Evolutionary conservation across 2,329 filamentous ascomycete genomes (phyloP), one percentile per base, ranked within the genome.

Genomic region (Claviceps sp.): DNA sequence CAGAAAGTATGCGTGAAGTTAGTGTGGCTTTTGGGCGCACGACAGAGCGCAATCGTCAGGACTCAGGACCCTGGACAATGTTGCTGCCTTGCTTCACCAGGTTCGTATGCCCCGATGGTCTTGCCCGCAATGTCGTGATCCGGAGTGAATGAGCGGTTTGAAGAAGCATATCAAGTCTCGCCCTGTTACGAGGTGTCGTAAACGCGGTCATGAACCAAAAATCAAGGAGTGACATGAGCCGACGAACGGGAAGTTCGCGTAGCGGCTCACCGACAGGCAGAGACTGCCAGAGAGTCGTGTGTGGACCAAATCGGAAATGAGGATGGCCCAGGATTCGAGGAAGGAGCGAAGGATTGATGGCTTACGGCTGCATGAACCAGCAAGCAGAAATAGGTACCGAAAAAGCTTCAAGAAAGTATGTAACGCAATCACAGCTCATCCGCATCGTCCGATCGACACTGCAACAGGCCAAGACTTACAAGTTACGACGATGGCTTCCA

Each of bases 331-430:
- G 30, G 30, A 34, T 11, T 34, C 9, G 30, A 34, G 30, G 40
- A 38, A 45, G 18, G 38, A 52, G 20, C 41, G 37, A 50, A 46
- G 37, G 51, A 52, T 44, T 37, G 51, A 50, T 24, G 34, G 38
- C 9, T 14, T 38, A 37, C n/a, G 22, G 14, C 6, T 30, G 42
- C 34, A 45, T 13, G 11, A 24, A 34, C 40, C n/a, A 18, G 34
- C 46, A 38, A 47, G 51, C 51, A 37, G n/a, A 42, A 13, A 18
- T 8, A 40, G 2, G 22, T 26, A 30, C 8, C 30, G 9, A 34
- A 34, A 30, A 34, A 34, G 30, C 30, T 34, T 34, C 30, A 34
- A 34, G 9, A 34, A 3, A 3, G 30, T n/a, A n/a, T n/a, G n/a
- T 11, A 34, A 11, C 30, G 30, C 30, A 34, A 34, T 11, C 30